Evolutionary conservation across 257 asterid species (phyloP), one percentile per base, ranked within the genome.

Genomic region (Lavandula angustifolia): DNA sequence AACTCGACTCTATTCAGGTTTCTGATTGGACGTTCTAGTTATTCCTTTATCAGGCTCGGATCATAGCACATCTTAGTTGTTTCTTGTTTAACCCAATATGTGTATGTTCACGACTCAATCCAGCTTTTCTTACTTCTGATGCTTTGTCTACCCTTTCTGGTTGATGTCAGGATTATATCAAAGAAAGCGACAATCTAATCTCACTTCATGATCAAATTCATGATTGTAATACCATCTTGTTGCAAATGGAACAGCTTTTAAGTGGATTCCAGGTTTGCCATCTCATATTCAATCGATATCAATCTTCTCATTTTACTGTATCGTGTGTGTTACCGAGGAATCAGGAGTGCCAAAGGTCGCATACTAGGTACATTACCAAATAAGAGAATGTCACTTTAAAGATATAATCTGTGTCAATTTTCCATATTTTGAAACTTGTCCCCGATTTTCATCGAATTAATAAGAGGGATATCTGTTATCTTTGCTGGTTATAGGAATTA

Each of bases 201-300:
- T 91, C 97, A 48, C 95, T 91, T 59, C 96, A 85, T 69, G 96
- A 90, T 73, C 92, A 90, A 75, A 90, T 90, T 69, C 92, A 78
- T 69, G 95, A 87, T 69, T 91, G 97, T 64, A 95, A 91, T 73
- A 70, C 75, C 69, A 91, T 91, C 64, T 84, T 91, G 35, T 81
- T 87, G 11, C 96, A 84, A 67, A 87, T 91, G 97, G 97, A 87
- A 75, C 80, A 82, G 63, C 87, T 87, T 57, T 89, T 91, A 10
- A 77, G 89, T 70, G 97, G 95, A 48, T 91, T 87, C 72, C 97
- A 85, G 96, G 97, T 85, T 80, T 33, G 43, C 49, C 22, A 46
- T 67, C 53, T 12, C 42, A 29, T 13, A 40, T 38, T 65, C 17
- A 59, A 57, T 60, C 42, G n/a, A 32, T 41, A 14, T 40, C 7